Percentiles rank a stretch among this genome's conserved stretches.
phyloP scores from a whole-genome alignment of 257 asterid genomes.

The Nicotiana paniculata region DNA sequence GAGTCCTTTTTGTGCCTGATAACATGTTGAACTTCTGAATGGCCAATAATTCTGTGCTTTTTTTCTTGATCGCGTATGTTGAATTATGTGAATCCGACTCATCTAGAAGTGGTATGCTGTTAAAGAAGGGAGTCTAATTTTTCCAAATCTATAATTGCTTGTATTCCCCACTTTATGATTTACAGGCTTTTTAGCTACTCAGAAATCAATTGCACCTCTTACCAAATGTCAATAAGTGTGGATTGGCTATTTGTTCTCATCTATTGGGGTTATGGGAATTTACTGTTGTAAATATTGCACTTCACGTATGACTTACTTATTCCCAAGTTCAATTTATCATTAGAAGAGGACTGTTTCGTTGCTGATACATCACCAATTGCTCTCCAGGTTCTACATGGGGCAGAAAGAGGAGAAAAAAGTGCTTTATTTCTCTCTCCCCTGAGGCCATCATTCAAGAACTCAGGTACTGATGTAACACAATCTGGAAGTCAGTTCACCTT shows the following conservation, averaged over 20 bases:
- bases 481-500: constrained; percentile 90
- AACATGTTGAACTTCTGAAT: background rate
- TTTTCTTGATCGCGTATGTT: background rate
- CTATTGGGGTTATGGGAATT: background rate
- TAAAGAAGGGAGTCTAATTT: background rate
- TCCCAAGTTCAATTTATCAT: background rate
- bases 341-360: background rate
- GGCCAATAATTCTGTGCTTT: background rate
- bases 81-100: background rate
- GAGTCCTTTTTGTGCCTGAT: background rate
- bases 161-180: background rate
- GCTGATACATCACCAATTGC: constrained; percentile 22
- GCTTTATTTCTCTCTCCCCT: constrained; percentile 87
- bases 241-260: background rate
- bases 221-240: background rate
- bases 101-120: background rate
- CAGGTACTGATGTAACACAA: constrained; percentile 36
- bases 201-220: background rate
- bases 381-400: constrained; percentile 82
- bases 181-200: background rate
- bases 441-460: constrained; percentile 66
- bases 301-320: background rate
- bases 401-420: constrained; percentile 81
- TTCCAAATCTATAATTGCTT: background rate
- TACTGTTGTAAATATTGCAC: background rate